Evolutionary conservation across 306 rosid species (phyloP).

Genomic region (Spatholobus suberectus): DNA sequence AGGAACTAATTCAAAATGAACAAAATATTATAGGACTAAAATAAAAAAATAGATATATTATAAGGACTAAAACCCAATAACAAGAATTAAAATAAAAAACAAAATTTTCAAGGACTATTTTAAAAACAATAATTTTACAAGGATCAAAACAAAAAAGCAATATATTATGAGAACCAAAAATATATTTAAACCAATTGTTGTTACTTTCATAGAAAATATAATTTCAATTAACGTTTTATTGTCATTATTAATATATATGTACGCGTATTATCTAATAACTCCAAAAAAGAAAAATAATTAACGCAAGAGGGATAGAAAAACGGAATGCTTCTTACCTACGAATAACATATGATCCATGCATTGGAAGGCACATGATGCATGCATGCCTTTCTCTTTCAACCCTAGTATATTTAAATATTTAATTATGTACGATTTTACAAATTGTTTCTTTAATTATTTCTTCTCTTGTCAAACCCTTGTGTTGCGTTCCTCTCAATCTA

Average conservation of each 20-base stretch:
- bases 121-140: too few relatives aligned
- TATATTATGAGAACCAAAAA: too few relatives aligned
- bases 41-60: too few relatives aligned
- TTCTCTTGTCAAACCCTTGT: not conserved
- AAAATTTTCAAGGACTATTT: too few relatives aligned
- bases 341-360: constrained; percentile 19
- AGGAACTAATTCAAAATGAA: too few relatives aligned
- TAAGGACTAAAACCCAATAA: too few relatives aligned
- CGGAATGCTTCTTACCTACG: constrained; percentile 14
- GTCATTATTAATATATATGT: too few relatives aligned
- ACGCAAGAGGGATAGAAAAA: not conserved
- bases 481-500: not conserved
- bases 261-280: not conserved
- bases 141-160: too few relatives aligned
- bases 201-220: not conserved
- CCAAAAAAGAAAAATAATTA: not conserved
- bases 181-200: too few relatives aligned
- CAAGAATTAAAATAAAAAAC: too few relatives aligned
- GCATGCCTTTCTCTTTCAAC: constrained; percentile 7
- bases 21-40: too few relatives aligned
- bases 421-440: not conserved
- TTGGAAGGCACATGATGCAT: constrained; percentile 26
- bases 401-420: not conserved
- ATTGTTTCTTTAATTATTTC: not conserved
- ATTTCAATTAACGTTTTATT: too few relatives aligned